Percentiles rank a stretch among this genome's conserved stretches.
phyloP scores from a whole-genome alignment of 805 yeast genomes.

The Lipomyces orientalis region DNA sequence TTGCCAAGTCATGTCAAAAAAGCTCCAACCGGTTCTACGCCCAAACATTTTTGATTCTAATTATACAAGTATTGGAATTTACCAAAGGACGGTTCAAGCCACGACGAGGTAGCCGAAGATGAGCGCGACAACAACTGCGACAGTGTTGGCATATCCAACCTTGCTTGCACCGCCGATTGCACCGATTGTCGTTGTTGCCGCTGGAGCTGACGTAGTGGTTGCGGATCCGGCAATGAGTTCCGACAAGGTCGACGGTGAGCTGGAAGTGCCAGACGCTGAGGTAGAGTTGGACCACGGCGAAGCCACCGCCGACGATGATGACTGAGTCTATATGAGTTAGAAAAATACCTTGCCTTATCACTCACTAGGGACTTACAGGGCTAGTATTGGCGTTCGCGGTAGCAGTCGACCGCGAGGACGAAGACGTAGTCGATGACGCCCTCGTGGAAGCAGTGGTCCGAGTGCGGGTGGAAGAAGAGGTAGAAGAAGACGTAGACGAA shows the following conservation, averaged over 20 bases:
- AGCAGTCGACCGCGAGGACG: neutral
- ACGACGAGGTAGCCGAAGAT: neutral
- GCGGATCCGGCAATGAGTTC: neutral
- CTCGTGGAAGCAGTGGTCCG: neutral
- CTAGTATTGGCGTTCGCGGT: neutral
- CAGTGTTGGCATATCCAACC: neutral
- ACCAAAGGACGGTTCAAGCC: neutral
- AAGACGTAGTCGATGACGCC: neutral
- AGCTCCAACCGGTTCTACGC: neutral
- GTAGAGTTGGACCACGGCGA: slow-evolving; percentile 15
- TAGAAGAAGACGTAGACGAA: neutral
- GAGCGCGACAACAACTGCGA: neutral
- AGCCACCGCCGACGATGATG: neutral
- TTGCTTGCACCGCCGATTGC: slow-evolving; percentile 4
- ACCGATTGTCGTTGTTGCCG: neutral
- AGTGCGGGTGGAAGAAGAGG: neutral
- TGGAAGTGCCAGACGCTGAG: neutral
- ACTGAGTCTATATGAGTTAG: neutral
- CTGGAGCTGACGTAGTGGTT: neutral
- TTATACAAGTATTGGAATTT: neutral
- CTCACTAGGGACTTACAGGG: neutral
- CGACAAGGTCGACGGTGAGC: neutral
- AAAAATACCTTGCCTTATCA: neutral
- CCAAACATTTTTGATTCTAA: neutral
- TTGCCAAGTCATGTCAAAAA: neutral